phyloP scores from a whole-genome alignment of 495 filamentous ascomycete genomes.

The Trichocladium uniseriatum region DNA sequence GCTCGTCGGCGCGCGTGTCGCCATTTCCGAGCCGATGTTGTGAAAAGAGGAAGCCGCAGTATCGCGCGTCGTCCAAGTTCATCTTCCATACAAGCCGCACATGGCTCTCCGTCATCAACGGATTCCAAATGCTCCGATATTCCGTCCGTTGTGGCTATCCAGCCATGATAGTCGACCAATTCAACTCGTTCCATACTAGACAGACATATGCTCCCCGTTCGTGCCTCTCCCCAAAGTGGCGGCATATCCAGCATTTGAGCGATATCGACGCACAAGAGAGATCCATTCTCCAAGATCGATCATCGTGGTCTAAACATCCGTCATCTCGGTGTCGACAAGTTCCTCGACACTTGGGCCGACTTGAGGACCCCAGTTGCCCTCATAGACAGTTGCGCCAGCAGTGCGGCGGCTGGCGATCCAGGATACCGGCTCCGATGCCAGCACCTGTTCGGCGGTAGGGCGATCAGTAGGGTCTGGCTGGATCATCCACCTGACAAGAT shows the following conservation, averaged over 20 bases:
- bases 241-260: conserved; percentile 29
- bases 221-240: conserved; percentile 16
- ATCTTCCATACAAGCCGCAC: conserved; percentile 5
- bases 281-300: conserved; percentile 15
- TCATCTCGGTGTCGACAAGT: conserved; percentile 40
- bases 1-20: no score
- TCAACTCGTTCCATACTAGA: conserved; percentile 17
- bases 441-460: conserved; percentile 63
- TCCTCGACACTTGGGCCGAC: conserved; percentile 15
- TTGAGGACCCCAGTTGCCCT: conserved; percentile 86
- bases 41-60: no score
- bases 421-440: conserved; percentile 55
- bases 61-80: no score
- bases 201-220: conserved; percentile 23
- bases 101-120: conserved; percentile 9
- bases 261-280: conserved; percentile 21
- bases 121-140: conserved; percentile 26
- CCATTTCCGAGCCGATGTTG: conserved; percentile 11
- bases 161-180: conserved; percentile 23
- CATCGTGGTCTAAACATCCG: conserved; percentile 29
- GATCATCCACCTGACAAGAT: conserved; percentile 84
- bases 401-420: conserved; percentile 69
- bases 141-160: conserved; percentile 24
- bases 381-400: conserved; percentile 81
- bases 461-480: conserved; percentile 61